A percentile compares a stretch with the other conserved stretches of the same genome.
phyloP scores from a whole-genome alignment of 1,284 basidiomycete species.

The Caloboletus firmus region DNA sequence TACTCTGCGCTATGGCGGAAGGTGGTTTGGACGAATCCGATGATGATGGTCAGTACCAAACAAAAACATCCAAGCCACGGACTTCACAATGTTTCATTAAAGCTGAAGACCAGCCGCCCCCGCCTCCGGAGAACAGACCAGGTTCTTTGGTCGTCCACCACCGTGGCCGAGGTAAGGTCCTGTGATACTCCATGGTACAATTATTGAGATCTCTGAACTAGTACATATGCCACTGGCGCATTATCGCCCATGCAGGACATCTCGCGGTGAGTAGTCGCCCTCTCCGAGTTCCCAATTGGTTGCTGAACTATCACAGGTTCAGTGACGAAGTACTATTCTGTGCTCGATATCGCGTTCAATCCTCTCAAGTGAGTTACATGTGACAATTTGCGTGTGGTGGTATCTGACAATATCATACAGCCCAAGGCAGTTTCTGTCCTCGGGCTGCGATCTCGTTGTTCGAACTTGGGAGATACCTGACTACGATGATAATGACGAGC shows the following conservation, averaged over 20 bases:
- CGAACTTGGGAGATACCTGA: constrained; percentile 32
- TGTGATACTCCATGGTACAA: not conserved
- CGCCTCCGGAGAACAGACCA: constrained; percentile 40
- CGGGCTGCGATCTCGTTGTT: constrained; percentile 30
- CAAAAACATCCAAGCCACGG: not conserved
- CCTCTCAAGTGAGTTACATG: constrained; percentile 31
- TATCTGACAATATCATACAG: constrained; percentile 16
- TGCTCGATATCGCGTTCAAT: constrained; percentile 37
- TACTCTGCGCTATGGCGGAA: constrained; percentile 39
- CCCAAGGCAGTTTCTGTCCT: constrained; percentile 32
- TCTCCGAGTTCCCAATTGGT: not conserved
- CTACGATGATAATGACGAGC: constrained; percentile 8
- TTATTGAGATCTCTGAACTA: constrained; percentile 11
- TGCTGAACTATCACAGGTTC: constrained; percentile 14
- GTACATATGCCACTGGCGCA: constrained; percentile 26
- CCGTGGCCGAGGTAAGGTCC: constrained; percentile 23
- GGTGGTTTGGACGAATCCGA: constrained; percentile 41
- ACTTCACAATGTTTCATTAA: not conserved
- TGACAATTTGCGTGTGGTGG: not conserved
- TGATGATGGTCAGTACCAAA: constrained; percentile 26
- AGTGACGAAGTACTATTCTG: constrained; percentile 33
- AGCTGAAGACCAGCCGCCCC: constrained; percentile 17
- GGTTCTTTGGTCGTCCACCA: constrained; percentile 42
- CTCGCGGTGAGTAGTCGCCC: constrained; percentile 17
- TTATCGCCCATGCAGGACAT: constrained; percentile 19